phyloP scores from a whole-genome alignment of 345 rosid species.

The Cardamine resedifolia region DNA sequence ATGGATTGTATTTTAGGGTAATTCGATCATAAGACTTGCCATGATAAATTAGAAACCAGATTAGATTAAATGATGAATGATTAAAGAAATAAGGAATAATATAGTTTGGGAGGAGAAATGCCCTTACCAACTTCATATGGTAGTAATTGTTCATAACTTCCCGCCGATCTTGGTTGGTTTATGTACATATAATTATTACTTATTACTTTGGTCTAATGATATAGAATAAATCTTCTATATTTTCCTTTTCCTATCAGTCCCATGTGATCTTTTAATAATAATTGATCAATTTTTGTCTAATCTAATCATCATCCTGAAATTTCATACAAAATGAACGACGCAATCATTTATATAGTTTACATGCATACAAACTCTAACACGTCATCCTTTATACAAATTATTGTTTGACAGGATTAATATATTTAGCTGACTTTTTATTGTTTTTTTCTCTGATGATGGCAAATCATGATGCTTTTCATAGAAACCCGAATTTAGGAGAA shows the following conservation, averaged over 20 bases:
- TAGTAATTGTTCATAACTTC: conserved; percentile 10
- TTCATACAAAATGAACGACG: conserved; percentile 24
- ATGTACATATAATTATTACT: not conserved
- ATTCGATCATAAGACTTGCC: not conserved
- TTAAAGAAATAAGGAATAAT: not conserved
- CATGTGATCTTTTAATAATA: conserved; percentile 32
- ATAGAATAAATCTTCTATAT: not conserved
- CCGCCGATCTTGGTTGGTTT: conserved; percentile 25
- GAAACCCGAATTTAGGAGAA: not conserved
- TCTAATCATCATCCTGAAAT: conserved; percentile 35
- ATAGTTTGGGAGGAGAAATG: conserved; percentile 14
- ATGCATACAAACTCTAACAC: conserved; percentile 31
- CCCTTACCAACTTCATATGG: conserved; percentile 26
- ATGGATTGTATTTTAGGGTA: not conserved
- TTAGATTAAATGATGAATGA: not conserved
- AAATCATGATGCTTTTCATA: conserved; percentile 10
- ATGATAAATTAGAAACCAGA: not conserved
- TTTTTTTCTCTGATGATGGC: not conserved
- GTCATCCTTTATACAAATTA: not conserved
- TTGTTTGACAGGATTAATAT: conserved; percentile 17
- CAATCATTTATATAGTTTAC: conserved; percentile 32
- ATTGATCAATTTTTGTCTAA: conserved; percentile 25
- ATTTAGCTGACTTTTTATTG: conserved; percentile 19
- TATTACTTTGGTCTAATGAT: conserved; percentile 11
- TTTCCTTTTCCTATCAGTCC: not conserved